Base-by-base conservation (phyloP, 345 rosid genomes). In the Ceriops tagal region DNA sequence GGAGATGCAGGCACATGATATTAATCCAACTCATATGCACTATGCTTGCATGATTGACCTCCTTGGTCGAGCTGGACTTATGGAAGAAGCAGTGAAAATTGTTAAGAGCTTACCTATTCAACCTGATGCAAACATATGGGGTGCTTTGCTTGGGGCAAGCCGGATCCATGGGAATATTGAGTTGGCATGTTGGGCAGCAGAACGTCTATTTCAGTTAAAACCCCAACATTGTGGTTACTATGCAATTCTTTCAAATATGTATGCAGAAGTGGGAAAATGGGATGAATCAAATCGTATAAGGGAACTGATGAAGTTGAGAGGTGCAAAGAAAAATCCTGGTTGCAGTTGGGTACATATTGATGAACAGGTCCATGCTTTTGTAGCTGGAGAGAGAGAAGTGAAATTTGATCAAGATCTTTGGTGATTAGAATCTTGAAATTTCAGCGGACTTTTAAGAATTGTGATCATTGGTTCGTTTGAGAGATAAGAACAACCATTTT, bases 241-340 rank as follows among this genome's bases (percentile, higher is more conserved):
- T 55, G 58, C 58, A 55, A 26, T 55, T 55, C 58, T 55, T 55
- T 55, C 58, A 55, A 55, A 55, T 26, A 55, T 55, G 58, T 55
- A 55, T 55, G 58, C 58, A 26, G 58, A 55, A 55, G 28, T 26
- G 27, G 58, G 58, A 13, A 26, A 55, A 55, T 55, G 58, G 58
- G 58, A 9, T 55, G 58, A 55, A 15, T 55, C 58, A 5, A 55
- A 55, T 22, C 58, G 15, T 22, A 13, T 55, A n/a, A 55, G 58
- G 27, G 58, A 55, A 22, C 58, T 55, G 27, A 55, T 55, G 58
- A 55, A 55, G 58, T 55, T 55, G 58, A 55, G 58, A 28, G 58
- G 58, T 55, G 58, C 28, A 4, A 55, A 22, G 28, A 55, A 55
- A 55, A 55, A 55, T 55, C 58, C 58, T 8, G 58, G 58, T 55